Conservation (phyloP, 306 rosid genomes). For the Dryas octopetala region DNA sequence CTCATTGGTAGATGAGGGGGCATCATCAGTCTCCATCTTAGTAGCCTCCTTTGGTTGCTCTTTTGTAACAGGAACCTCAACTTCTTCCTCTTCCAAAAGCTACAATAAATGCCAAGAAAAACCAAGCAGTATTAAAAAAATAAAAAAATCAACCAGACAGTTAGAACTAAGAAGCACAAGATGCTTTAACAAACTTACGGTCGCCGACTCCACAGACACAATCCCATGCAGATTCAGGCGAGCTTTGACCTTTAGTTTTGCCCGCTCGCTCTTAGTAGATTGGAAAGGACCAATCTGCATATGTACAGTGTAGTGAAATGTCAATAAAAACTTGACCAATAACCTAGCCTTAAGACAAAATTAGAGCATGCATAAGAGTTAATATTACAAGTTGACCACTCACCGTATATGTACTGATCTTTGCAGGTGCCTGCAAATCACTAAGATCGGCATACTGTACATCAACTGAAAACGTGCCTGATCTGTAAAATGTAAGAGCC, state of each 20-base stretch:
- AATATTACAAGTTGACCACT: constrained; percentile 19
- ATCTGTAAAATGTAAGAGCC: constrained; percentile 68
- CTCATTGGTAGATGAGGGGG: constrained; percentile 46
- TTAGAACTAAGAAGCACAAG: background rate
- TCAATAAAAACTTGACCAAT: background rate
- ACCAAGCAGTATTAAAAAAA: background rate
- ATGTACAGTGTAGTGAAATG: background rate
- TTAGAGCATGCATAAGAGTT: background rate
- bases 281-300: constrained; percentile 91
- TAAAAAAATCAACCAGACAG: background rate
- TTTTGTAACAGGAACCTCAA: constrained; percentile 69
- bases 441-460: constrained; percentile 59
- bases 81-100: constrained; percentile 90
- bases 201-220: constrained; percentile 69
- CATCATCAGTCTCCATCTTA: constrained; percentile 84
- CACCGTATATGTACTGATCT: constrained; percentile 81
- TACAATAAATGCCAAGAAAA: constrained; percentile 25
- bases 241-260: constrained; percentile 73
- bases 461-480: constrained; percentile 74
- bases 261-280: constrained; percentile 52
- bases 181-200: constrained; percentile 47
- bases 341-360: background rate
- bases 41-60: constrained; percentile 50
- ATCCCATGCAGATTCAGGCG: constrained; percentile 82
- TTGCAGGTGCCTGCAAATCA: constrained; percentile 61